Conservation (phyloP, 2,329 filamentous ascomycete genomes). For the Trichothecium sympodiale region DNA sequence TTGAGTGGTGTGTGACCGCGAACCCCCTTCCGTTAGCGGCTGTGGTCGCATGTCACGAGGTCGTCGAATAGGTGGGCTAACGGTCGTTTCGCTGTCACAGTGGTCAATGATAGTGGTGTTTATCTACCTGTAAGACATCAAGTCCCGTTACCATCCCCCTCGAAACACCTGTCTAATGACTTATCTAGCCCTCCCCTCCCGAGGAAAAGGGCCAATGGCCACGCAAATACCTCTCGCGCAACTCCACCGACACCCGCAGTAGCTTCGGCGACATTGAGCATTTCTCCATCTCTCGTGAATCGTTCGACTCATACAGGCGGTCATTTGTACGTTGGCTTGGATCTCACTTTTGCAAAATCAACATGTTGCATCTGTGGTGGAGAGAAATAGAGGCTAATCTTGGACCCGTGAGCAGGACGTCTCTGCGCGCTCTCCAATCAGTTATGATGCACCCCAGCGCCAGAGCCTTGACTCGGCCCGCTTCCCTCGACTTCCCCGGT, state of each 20-base stretch:
- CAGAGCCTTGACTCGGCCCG: constrained; percentile 72
- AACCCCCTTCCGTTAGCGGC: not conserved
- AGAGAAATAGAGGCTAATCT: constrained; percentile 8
- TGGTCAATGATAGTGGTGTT: constrained; percentile 90
- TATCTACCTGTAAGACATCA: constrained; percentile 67
- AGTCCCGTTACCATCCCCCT: not conserved
- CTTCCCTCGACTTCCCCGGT: constrained; percentile 50
- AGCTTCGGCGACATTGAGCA: constrained; percentile 76
- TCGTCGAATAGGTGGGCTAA: constrained; percentile 9
- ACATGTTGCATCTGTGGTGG: too few species aligned
- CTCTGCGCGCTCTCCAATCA: constrained; percentile 71
- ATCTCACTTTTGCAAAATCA: too few species aligned
- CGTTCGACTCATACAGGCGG: constrained; percentile 90
- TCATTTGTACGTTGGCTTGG: constrained; percentile 75
- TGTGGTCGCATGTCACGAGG: constrained; percentile 11
- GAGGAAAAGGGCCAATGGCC: constrained; percentile 78
- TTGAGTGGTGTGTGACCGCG: constrained; percentile 56
- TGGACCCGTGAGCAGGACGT: constrained; percentile 57
- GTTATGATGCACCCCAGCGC: constrained; percentile 50
- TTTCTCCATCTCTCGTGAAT: constrained; percentile 91
- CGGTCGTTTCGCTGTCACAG: constrained; percentile 33
- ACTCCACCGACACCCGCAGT: constrained; percentile 44
- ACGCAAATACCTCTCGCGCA: constrained; percentile 40
- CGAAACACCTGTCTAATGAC: not conserved
- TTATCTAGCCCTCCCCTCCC: constrained; percentile 64